Conservation (phyloP, 2,329 filamentous ascomycete genomes). For the Neonectria sp. region DNA sequence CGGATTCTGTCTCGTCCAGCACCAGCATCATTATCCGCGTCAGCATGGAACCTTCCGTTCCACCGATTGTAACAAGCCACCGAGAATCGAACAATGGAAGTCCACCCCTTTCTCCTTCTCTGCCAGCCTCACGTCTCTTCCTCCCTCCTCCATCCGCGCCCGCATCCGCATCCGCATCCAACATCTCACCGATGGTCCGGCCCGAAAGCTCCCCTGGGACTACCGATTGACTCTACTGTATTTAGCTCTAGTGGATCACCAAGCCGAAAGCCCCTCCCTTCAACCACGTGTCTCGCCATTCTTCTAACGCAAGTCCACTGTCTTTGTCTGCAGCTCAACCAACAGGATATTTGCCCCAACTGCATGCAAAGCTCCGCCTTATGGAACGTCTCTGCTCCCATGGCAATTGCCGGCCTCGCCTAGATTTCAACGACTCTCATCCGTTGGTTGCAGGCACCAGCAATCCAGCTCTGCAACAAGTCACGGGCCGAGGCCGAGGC, state of each 20-base stretch:
- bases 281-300: slow-evolving; percentile 23
- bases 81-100: too few relatives aligned
- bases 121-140: not conserved
- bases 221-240: not conserved
- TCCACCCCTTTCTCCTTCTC: not conserved
- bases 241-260: slow-evolving; percentile 11
- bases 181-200: not conserved
- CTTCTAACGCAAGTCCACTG: not conserved
- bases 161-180: not conserved
- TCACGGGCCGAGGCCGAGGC: not conserved
- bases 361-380: not conserved
- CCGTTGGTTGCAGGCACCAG: not conserved
- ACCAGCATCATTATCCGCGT: too few relatives aligned
- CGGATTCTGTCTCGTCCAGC: not conserved
- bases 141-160: not conserved
- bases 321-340: not conserved
- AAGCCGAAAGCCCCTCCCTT: not conserved
- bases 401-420: not conserved
- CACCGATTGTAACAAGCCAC: too few relatives aligned
- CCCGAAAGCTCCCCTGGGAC: not conserved
- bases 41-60: too few relatives aligned
- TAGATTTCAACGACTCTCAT: not conserved
- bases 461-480: not conserved
- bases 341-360: slow-evolving; percentile 6
- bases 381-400: not conserved